Percentiles rank a stretch among this genome's conserved stretches.
Evolutionary conservation across 345 rosid species (phyloP).

Genomic region (Sonneratia alba): DNA sequence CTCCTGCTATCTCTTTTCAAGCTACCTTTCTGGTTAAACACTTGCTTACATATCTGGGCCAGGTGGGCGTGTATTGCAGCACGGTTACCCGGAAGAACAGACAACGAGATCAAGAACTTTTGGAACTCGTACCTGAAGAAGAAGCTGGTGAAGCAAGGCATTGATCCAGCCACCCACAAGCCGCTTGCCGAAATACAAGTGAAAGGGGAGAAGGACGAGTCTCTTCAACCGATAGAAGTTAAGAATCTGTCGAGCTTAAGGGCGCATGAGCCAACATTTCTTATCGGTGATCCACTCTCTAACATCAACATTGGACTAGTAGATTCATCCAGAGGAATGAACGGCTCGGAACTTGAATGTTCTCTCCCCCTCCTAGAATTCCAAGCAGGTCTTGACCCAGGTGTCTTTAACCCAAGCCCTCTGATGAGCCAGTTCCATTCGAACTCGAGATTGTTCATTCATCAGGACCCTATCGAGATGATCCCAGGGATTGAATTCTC

Average conservation of each 20-base stretch:
- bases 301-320: slow-evolving; percentile 6
- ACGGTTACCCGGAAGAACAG: slow-evolving; percentile 58
- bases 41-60: neutral
- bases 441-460: slow-evolving; percentile 1
- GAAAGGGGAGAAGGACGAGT: slow-evolving; percentile 22
- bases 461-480: slow-evolving; percentile 23
- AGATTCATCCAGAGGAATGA: slow-evolving; percentile 19
- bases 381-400: slow-evolving; percentile 15
- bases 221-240: slow-evolving; percentile 2
- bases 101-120: slow-evolving; percentile 62
- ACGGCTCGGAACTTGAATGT: slow-evolving; percentile 20
- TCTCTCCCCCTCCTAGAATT: slow-evolving; percentile 30
- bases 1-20: neutral
- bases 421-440: slow-evolving; percentile 16
- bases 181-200: slow-evolving; percentile 17
- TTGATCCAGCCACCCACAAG: slow-evolving; percentile 57
- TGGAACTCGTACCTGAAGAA: slow-evolving; percentile 66
- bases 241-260: slow-evolving; percentile 16
- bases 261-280: slow-evolving; percentile 32
- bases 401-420: slow-evolving; percentile 17
- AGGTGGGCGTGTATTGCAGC: slow-evolving; percentile 71
- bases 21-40: neutral
- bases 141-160: slow-evolving; percentile 62
- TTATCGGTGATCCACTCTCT: slow-evolving; percentile 14
- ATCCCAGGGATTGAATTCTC: slow-evolving; percentile 24